phyloP scores from a whole-genome alignment of 257 asterid genomes.

The Solanum ossicruentum region DNA sequence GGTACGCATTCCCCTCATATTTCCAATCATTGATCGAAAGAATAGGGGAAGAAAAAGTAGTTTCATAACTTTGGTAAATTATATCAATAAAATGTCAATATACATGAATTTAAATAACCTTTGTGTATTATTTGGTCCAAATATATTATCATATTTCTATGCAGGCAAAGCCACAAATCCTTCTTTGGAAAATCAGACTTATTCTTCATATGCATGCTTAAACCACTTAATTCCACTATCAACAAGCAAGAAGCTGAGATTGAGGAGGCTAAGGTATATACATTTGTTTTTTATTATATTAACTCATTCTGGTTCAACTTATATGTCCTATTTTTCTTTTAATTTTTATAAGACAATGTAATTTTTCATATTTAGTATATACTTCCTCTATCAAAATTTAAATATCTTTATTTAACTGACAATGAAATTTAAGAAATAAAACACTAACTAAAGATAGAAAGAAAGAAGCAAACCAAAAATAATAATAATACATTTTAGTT shows the following conservation, averaged over 20 bases:
- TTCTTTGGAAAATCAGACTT: slow-evolving; percentile 80
- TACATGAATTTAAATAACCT: background rate
- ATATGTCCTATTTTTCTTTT: no score
- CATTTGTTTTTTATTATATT: no score
- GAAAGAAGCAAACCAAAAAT: no score
- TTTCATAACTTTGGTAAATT: background rate
- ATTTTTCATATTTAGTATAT: no score
- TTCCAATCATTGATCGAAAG: background rate
- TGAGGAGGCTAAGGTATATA: slow-evolving; percentile 78
- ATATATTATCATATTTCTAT: background rate
- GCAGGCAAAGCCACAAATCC: slow-evolving; percentile 77
- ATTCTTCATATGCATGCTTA: slow-evolving; percentile 81
- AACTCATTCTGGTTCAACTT: no score
- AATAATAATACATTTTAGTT: background rate
- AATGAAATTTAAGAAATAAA: no score
- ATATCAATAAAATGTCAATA: background rate
- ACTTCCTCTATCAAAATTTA: no score
- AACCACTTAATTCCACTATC: slow-evolving; percentile 61
- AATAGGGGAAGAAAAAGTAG: background rate
- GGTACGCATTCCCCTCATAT: slow-evolving; percentile 20
- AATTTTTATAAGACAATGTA: no score
- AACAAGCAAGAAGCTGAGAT: slow-evolving; percentile 71
- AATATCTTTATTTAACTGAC: no score
- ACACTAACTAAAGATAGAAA: no score
- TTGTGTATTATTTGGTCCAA: no score